These are phyloP conservation scores for Pseudonitzschia pungens DNA, from an alignment of 108 stramenopile genomes.

Conservation along the genomic window DNA sequence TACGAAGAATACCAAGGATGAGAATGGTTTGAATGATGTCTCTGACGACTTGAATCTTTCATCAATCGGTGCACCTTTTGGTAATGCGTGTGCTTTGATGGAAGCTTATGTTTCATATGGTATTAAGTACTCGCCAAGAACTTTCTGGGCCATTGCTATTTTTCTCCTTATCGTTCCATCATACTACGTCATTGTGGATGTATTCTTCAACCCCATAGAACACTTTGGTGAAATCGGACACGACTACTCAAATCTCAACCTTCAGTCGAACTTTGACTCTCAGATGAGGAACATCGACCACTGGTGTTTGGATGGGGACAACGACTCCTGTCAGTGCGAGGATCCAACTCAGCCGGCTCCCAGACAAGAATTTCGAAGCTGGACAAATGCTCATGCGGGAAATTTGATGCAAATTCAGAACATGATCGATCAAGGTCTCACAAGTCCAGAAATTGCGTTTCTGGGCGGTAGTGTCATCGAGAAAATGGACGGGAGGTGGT, in stretches of 20 bases:
- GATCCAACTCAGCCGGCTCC: conserved; percentile 61
- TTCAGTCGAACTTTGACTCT: conserved; percentile 56
- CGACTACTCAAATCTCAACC: conserved; percentile 52
- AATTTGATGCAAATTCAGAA: conserved; percentile 34
- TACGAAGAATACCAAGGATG: not conserved
- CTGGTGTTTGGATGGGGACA: conserved; percentile 58
- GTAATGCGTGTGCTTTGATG: not conserved
- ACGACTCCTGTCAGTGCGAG: conserved; percentile 71
- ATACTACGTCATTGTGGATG: conserved; percentile 25
- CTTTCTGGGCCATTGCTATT: conserved; percentile 19
- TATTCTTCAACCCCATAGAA: conserved; percentile 54
- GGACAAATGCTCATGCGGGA: conserved; percentile 57
- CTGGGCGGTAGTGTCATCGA: conserved; percentile 78
- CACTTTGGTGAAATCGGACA: conserved; percentile 50
- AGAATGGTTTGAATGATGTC: not conserved
- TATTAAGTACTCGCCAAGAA: conserved; percentile 28
- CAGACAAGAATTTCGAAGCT: conserved; percentile 50
- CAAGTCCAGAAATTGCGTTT: conserved; percentile 69
- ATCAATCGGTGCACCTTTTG: not conserved
- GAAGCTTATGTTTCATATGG: conserved; percentile 28
- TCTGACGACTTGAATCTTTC: too few species aligned
- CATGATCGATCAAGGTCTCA: conserved; percentile 11
- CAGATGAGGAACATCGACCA: conserved; percentile 64
- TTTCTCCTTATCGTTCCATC: conserved; percentile 14
- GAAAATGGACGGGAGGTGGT: conserved; percentile 82